Conservation (phyloP, 768 basidiomycete species). For the Kockovaella imperatae region DNA sequence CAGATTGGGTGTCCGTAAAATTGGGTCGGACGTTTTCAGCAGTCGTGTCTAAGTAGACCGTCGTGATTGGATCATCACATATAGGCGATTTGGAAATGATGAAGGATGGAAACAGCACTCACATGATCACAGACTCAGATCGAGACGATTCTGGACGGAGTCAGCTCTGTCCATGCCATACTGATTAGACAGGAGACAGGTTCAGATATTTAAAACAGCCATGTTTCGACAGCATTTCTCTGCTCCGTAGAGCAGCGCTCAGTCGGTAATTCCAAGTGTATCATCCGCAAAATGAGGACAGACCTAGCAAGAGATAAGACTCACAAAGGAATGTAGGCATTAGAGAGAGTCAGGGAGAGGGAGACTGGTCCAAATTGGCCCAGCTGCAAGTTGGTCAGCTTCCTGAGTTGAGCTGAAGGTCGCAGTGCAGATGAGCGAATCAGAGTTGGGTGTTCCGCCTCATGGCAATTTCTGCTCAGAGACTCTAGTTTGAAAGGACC, state of each 20-base stretch:
- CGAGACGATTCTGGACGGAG: not conserved
- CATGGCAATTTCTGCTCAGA: conserved; percentile 43
- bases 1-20: conserved; percentile 44
- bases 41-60: conserved; percentile 38
- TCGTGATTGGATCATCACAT: conserved; percentile 44
- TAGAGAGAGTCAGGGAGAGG: not conserved
- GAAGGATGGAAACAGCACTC: conserved; percentile 2
- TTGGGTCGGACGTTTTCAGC: conserved; percentile 43
- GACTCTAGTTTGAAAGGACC: conserved; percentile 45
- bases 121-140: not conserved
- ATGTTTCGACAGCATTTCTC: conserved; percentile 39
- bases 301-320: not conserved
- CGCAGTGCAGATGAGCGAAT: conserved; percentile 3
- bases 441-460: conserved; percentile 43
- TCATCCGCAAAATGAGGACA: conserved; percentile 18
- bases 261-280: conserved; percentile 44
- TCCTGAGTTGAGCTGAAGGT: not conserved
- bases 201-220: conserved; percentile 39
- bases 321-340: not conserved
- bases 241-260: conserved; percentile 30
- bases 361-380: not conserved
- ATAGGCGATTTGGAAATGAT: conserved; percentile 6
- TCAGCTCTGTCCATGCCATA: not conserved
- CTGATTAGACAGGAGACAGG: not conserved
- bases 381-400: not conserved